These are phyloP conservation scores for Saccharomyces pastorianus DNA, from an alignment of 1,139 yeast species.

Conservation along the genomic window DNA sequence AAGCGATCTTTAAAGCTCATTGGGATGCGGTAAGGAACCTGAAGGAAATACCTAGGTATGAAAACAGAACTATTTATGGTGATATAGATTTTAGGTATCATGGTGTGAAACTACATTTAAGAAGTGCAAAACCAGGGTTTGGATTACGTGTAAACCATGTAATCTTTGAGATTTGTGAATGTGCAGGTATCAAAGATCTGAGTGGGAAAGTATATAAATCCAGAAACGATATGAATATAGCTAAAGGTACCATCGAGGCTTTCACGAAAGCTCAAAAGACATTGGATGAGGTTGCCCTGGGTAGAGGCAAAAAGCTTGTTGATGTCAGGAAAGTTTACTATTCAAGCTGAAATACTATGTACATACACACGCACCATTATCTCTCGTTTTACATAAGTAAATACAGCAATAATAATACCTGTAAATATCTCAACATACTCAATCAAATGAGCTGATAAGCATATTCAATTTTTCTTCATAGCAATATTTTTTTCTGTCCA, in stretches of 20 bases:
- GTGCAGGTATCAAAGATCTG: constrained; percentile 91
- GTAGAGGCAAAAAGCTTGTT: constrained; percentile 90
- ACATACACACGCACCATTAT: neutral
- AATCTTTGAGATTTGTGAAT: constrained; percentile 85
- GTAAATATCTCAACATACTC: neutral
- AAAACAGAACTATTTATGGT: constrained; percentile 85
- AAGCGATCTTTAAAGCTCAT: constrained; percentile 78
- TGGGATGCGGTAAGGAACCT: constrained; percentile 92
- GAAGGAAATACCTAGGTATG: constrained; percentile 75
- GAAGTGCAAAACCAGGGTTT: constrained; percentile 89
- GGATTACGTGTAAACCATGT: constrained; percentile 90
- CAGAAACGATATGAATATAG: constrained; percentile 90
- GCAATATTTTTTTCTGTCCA: neutral
- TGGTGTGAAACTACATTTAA: constrained; percentile 72
- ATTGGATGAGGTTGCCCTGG: constrained; percentile 79
- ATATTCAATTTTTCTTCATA: neutral
- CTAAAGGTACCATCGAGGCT: constrained; percentile 85
- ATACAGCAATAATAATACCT: neutral
- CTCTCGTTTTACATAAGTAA: neutral
- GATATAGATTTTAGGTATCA: constrained; percentile 77
- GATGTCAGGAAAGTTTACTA: constrained; percentile 89
- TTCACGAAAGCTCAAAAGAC: constrained; percentile 66
- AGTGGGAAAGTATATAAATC: constrained; percentile 88
- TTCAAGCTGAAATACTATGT: constrained; percentile 32
- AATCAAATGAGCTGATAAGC: neutral